A percentile compares a stretch with the other conserved stretches of the same genome.
Evolutionary conservation across 768 basidiomycete genomes (phyloP).

Genomic region (Psilocybe subaeruginosa): DNA sequence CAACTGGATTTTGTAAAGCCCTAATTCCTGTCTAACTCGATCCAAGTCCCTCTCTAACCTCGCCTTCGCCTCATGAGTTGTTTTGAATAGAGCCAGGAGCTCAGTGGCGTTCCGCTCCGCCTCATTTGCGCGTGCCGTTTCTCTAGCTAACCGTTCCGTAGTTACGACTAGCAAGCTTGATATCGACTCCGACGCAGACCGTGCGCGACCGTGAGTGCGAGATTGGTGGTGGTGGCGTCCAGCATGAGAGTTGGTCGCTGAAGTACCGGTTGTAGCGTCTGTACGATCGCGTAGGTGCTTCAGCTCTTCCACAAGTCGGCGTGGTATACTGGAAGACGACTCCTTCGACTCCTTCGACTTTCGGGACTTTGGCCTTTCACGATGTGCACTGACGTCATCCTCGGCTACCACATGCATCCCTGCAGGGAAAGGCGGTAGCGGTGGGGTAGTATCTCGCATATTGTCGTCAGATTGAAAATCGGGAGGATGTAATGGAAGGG

Average conservation of each 20-base stretch:
- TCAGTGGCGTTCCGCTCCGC: conserved; percentile 36
- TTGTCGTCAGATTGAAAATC: not conserved
- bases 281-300: not conserved
- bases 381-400: conserved; percentile 8
- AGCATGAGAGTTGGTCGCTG: conserved; percentile 24
- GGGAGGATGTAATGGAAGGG: conserved; percentile 1
- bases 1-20: conserved; percentile 59
- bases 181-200: conserved; percentile 21
- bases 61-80: conserved; percentile 31
- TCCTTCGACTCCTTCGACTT: conserved; percentile 5
- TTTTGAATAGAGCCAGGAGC: conserved; percentile 33
- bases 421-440: not conserved
- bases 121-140: conserved; percentile 42
- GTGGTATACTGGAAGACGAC: conserved; percentile 11
- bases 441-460: not conserved
- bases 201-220: conserved; percentile 12
- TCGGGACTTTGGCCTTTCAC: not conserved
- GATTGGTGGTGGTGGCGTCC: conserved; percentile 4
- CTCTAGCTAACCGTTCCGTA: conserved; percentile 30
- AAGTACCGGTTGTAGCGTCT: not conserved
- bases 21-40: conserved; percentile 47
- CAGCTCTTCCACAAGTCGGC: conserved; percentile 6
- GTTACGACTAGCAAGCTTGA: conserved; percentile 23
- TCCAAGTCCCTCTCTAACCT: conserved; percentile 33
- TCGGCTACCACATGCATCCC: not conserved